These are phyloP conservation scores for Galerina marginata DNA, from an alignment of 768 basidiomycete genomes.

Conservation along the genomic window DNA sequence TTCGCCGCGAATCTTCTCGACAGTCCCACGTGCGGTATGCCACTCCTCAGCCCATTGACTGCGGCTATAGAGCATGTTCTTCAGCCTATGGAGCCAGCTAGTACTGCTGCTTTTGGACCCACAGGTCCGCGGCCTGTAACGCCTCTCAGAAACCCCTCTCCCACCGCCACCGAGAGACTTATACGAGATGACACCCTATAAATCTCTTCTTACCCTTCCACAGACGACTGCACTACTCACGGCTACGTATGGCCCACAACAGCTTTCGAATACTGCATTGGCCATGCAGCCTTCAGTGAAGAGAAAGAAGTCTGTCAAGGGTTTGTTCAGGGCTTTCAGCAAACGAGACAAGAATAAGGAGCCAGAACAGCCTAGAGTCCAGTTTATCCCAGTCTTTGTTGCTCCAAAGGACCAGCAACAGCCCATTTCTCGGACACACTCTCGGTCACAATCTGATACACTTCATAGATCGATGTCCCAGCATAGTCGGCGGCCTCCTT, in stretches of 20 bases:
- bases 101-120: constrained; percentile 34
- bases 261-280: constrained; percentile 16
- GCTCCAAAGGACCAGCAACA: constrained; percentile 8
- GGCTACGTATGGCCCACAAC: constrained; percentile 32
- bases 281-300: constrained; percentile 25
- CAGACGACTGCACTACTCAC: constrained; percentile 46
- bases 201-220: constrained; percentile 57
- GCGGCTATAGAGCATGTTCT: constrained; percentile 33
- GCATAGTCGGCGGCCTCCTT: constrained; percentile 1
- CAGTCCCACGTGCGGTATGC: constrained; percentile 20
- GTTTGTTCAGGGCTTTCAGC: constrained; percentile 54
- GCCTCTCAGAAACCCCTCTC: constrained; percentile 58
- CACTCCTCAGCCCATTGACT: constrained; percentile 24
- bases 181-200: constrained; percentile 63
- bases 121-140: constrained; percentile 25
- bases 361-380: constrained; percentile 21
- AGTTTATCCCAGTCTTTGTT: constrained; percentile 33
- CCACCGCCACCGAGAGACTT: constrained; percentile 67
- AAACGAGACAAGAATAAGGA: constrained; percentile 25
- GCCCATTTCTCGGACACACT: not conserved
- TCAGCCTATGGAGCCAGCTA: constrained; percentile 37
- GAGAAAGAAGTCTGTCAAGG: constrained; percentile 41
- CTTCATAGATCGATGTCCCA: constrained; percentile 17
- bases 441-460: constrained; percentile 6
- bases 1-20: constrained; percentile 12